Conservation (phyloP, 2,329 filamentous ascomycete species). For the Elsinoe perseae region DNA sequence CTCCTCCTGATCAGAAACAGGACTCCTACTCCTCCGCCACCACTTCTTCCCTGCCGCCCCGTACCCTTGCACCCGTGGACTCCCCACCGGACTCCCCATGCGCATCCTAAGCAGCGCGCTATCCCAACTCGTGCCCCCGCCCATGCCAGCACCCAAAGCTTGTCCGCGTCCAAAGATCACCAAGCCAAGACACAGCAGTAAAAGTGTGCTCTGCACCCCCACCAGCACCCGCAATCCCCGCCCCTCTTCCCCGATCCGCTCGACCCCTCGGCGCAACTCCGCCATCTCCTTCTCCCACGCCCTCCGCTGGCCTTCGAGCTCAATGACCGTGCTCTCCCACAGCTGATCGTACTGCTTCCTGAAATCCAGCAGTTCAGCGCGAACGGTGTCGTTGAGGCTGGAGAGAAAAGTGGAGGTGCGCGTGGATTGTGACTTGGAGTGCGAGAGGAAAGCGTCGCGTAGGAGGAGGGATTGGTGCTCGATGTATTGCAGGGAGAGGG, state of each 20-base stretch:
- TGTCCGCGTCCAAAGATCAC: slow-evolving; percentile 57
- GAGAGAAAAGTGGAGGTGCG: slow-evolving; percentile 77
- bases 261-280: slow-evolving; percentile 71
- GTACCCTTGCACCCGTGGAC: not conserved
- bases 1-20: slow-evolving; percentile 3
- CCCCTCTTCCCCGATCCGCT: slow-evolving; percentile 87
- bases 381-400: slow-evolving; percentile 77
- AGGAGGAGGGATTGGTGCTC: slow-evolving; percentile 90
- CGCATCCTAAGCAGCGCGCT: slow-evolving; percentile 15
- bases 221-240: slow-evolving; percentile 80
- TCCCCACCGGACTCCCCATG: slow-evolving; percentile 14
- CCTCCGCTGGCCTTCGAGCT: slow-evolving; percentile 80
- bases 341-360: slow-evolving; percentile 88
- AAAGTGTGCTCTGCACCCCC: slow-evolving; percentile 79
- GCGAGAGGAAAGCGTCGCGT: slow-evolving; percentile 74
- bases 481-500: slow-evolving; percentile 87
- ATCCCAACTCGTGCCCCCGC: slow-evolving; percentile 20
- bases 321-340: slow-evolving; percentile 91
- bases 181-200: slow-evolving; percentile 77
- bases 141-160: slow-evolving; percentile 29
- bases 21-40: slow-evolving; percentile 19
- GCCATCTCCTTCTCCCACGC: slow-evolving; percentile 75
- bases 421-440: slow-evolving; percentile 79
- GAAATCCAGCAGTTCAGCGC: slow-evolving; percentile 69
- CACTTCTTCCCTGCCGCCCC: not conserved